A percentile compares a stretch with the other conserved stretches of the same genome.
These are phyloP conservation scores for Schoenoplectus triqueter DNA, from an alignment of 202 grass and related monocot species.

Conservation along the genomic window DNA sequence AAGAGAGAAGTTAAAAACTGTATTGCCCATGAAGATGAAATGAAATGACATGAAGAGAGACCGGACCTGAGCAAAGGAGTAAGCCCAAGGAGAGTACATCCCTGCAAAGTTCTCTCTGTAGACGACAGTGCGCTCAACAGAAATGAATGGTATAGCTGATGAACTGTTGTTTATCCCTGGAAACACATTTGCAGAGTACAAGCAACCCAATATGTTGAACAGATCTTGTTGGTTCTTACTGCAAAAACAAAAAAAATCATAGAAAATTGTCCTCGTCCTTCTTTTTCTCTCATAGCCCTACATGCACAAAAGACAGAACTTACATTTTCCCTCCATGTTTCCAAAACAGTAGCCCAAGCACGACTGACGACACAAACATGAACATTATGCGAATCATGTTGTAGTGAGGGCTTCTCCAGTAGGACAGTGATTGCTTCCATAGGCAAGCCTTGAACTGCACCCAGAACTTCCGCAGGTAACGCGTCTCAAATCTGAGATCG, in stretches of 20 bases:
- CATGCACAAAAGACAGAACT: conserved; percentile 10
- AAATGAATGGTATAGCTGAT: conserved; percentile 68
- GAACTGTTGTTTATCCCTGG: conserved; percentile 64
- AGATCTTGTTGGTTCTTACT: conserved; percentile 75
- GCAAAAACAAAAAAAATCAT: conserved; percentile 28
- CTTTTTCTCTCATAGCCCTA: background rate
- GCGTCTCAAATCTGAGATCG: conserved; percentile 59
- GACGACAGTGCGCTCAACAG: conserved; percentile 63
- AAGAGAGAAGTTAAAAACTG: background rate
- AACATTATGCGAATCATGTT: conserved; percentile 66
- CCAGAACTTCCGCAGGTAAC: conserved; percentile 54
- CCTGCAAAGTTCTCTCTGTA: conserved; percentile 85
- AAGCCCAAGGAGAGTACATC: conserved; percentile 93
- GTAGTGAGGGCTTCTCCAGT: conserved; percentile 94
- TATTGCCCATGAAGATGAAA: background rate
- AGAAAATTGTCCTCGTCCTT: background rate
- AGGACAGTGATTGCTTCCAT: conserved; percentile 79
- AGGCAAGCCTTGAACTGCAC: conserved; percentile 84
- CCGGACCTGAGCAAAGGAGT: conserved; percentile 59
- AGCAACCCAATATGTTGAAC: conserved; percentile 74
- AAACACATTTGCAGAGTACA: conserved; percentile 56
- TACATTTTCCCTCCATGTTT: conserved; percentile 60
- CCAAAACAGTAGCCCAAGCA: conserved; percentile 58
- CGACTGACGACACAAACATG: conserved; percentile 30
- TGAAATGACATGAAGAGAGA: background rate